Evolutionary conservation across 192 early-diverging fungal species (phyloP), one percentile per base, ranked within the genome.

Genomic region (Funneliformis mosseae): DNA sequence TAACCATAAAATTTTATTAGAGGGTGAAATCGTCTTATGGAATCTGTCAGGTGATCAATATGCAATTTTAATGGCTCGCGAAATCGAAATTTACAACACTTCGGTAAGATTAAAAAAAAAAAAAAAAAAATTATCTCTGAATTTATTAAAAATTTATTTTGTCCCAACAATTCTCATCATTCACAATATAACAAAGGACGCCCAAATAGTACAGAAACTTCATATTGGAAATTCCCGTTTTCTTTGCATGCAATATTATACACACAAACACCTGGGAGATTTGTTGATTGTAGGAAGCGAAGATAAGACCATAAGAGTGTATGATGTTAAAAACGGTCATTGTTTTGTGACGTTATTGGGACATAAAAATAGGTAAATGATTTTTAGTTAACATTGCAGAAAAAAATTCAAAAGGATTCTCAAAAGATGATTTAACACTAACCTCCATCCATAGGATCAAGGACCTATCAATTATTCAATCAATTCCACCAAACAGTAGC

Each of bases 251-350:
- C 79, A 81, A 81, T 80, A 84, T 77, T 77, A 85, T 81, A 42
- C 83, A 62, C 77, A 84, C 48, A 25, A 78, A 60, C 72, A 45
- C 27, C 10, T 81, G 42, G 86, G 84, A 23, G 89, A 91, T 11
- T 87, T 88, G 39, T 62, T 92, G 48, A 74, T 91, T 38, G 81
- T 84, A 63, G 91, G 91, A 16, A 86, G 85, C n/a, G 90, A 91
- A 71, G 91, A 92, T 81, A 91, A 91, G 68, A 82, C 81, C 60
- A 73, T 92, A 21, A 85, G 89, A 27, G 76, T 91, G 12, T 92
- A 86, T 83, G 85, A 87, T 66, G 76, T 82, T 3, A 41, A 84
- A 3, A 83, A 84, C 5, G 85, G 87, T 25, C 83, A 88, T 27
- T 85, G 86, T 48, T 72, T 91, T 28, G 81, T 82, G 61, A 85